Evolutionary conservation across 2,329 filamentous ascomycete genomes (phyloP).

Genomic region (Aspergillus sp.): DNA sequence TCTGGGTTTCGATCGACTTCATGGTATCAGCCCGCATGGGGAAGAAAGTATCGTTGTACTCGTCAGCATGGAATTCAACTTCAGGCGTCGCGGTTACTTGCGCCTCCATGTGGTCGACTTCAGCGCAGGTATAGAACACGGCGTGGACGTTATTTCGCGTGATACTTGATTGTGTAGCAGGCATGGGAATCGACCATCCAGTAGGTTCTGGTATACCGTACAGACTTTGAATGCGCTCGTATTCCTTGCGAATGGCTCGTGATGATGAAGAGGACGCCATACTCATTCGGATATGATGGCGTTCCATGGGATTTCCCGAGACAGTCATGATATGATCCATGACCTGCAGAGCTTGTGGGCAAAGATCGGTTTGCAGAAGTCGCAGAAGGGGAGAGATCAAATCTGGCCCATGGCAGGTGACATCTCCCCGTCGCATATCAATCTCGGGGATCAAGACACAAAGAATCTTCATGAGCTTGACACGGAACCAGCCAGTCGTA

Average conservation of each 20-base stretch:
- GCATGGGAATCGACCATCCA: conserved; percentile 93
- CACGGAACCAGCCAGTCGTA: conserved; percentile 79
- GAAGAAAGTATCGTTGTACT: conserved; percentile 74
- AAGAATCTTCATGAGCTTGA: conserved; percentile 87
- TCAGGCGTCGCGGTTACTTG: conserved; percentile 69
- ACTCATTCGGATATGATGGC: conserved; percentile 93
- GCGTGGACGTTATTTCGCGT: conserved; percentile 92
- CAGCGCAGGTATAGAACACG: conserved; percentile 90
- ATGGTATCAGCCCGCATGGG: conserved; percentile 82
- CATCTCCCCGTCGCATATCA: conserved; percentile 87
- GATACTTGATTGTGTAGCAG: conserved; percentile 79
- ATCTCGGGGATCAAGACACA: conserved; percentile 81
- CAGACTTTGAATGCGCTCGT: conserved; percentile 86
- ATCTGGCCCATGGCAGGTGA: conserved; percentile 87
- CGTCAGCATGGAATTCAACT: conserved; percentile 87
- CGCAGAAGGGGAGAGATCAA: conserved; percentile 88
- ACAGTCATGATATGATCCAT: conserved; percentile 94
- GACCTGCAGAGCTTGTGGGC: conserved; percentile 85
- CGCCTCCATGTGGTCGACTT: conserved; percentile 55
- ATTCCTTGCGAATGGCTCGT: conserved; percentile 83
- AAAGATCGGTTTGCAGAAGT: conserved; percentile 87
- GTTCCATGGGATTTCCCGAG: conserved; percentile 86
- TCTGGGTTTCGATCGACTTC: conserved; percentile 71
- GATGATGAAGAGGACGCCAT: conserved; percentile 83
- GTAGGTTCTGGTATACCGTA: conserved; percentile 96